phyloP scores from a whole-genome alignment of 2,329 filamentous ascomycete species.

The Aspergillus proliferans region DNA sequence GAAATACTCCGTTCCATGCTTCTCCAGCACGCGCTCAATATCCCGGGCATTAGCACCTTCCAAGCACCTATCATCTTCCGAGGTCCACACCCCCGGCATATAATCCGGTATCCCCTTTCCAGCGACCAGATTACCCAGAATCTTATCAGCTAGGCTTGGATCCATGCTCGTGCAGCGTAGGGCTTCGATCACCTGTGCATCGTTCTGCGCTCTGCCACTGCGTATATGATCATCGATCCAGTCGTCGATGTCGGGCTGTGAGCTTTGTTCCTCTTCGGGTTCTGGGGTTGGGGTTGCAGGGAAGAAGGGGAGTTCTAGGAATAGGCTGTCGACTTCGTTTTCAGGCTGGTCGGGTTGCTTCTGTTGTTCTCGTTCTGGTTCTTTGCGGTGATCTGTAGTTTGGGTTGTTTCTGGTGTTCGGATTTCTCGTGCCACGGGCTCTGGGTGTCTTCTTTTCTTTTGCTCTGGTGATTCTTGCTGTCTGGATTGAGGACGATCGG shows the following conservation, averaged over 20 bases:
- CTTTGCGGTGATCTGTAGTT: not conserved
- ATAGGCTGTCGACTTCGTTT: conserved; percentile 13
- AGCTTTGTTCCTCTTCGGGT: conserved; percentile 8
- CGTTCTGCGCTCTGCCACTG: conserved; percentile 22
- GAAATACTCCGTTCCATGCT: conserved; percentile 39
- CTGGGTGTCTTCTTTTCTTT: not conserved
- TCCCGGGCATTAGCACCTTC: conserved; percentile 25
- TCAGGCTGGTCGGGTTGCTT: conserved; percentile 4
- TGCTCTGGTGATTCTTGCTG: not conserved
- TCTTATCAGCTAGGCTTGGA: conserved; percentile 29
- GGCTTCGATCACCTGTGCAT: conserved; percentile 27
- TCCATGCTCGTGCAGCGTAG: conserved; percentile 39
- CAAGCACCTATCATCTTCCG: conserved; percentile 38
- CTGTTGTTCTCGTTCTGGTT: not conserved
- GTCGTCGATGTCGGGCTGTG: conserved; percentile 25
- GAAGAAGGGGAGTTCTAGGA: conserved; percentile 27
- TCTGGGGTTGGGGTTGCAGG: conserved; percentile 18
- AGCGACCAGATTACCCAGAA: conserved; percentile 24
- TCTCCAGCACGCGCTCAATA: conserved; percentile 32
- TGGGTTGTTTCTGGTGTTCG: not conserved
- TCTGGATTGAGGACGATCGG: not conserved
- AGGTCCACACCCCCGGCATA: conserved; percentile 43
- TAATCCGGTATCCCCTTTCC: conserved; percentile 34
- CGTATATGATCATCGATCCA: conserved; percentile 34
- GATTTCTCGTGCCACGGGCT: not conserved